These are phyloP conservation scores for Ensete ventricosum DNA, from an alignment of 176 grass and related monocot genomes.

Conservation along the genomic window DNA sequence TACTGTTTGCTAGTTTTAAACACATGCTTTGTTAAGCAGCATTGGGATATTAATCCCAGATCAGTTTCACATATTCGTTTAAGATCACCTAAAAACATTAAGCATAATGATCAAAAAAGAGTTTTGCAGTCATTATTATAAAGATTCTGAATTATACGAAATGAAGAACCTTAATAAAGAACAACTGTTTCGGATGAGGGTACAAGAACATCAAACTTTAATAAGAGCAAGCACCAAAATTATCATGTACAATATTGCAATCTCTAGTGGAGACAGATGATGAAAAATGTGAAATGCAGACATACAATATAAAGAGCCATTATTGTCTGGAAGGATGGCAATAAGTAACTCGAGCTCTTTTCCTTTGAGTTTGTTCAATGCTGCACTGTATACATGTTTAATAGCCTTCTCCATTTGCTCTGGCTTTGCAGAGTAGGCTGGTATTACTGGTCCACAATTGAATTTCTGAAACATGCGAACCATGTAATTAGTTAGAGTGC, in stretches of 20 bases:
- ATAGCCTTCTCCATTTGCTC: constrained; percentile 89
- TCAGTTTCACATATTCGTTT: constrained; percentile 98
- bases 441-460: constrained; percentile 82
- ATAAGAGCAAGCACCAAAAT: no score
- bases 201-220: neutral
- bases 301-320: constrained; percentile 83
- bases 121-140: no score
- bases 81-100: constrained; percentile 55
- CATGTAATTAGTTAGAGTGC: no score
- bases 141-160: no score
- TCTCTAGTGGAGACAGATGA: no score
- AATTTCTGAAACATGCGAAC: constrained; percentile 48
- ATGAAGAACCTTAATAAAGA: no score
- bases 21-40: constrained; percentile 97
- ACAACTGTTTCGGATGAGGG: neutral
- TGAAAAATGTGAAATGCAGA: no score
- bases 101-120: neutral
- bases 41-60: constrained; percentile 95
- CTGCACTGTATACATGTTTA: constrained; percentile 76
- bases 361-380: constrained; percentile 77
- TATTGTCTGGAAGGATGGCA: constrained; percentile 96
- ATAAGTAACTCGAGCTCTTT: constrained; percentile 97
- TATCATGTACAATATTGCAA: no score
- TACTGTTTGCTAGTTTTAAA: constrained; percentile 99
- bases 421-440: constrained; percentile 82